Base-by-base conservation (phyloP, 2,329 filamentous ascomycete species). In the Mariannaea sp. region DNA sequence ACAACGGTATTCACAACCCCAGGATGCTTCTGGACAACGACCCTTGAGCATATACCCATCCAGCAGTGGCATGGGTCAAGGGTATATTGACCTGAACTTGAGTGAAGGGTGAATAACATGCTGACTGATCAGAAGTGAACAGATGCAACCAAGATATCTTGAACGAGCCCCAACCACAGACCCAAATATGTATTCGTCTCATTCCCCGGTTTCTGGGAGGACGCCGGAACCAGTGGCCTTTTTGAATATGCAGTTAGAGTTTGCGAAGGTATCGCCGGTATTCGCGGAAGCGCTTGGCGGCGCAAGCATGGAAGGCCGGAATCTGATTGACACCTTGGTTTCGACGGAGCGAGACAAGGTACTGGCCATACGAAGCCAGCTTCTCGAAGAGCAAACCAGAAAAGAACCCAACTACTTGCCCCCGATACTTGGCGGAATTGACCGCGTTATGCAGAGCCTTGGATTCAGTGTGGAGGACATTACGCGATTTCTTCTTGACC, bases 331-430 rank as follows among this genome's bases (percentile, higher is more conserved):
- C 36, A 66, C 85, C n/a, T 73, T 86, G 7, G 70, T 73, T 29
- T 65, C 74, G 1, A 69, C 69, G 24, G 84, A 87, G 39, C 75
- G 77, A 10, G 79, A 83, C 1, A 82, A 78, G 55, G 71, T 85
- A 4, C 63, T 72, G 33, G 71, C 70, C 7, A 69, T 85, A 38
- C 80, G 82, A 59, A 75, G 74, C 41, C 74, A 76, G 44, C 73
- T 88, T 40, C 77, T 82, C 46, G 78, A 80, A 13, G 84, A 87
- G 59, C 82, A 84, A 55, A 72, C 75, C 26, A 74, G 77, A 59
- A 82, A 77, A 49, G 82, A 85, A 24, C 83, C 84, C 14, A 83
- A 82, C 39, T 86, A 87, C 65, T 73, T 87, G 16, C 84, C 84
- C 4, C 84, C 84, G 2, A 86, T 87, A n/a, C 78, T 83, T 55